phyloP scores from a whole-genome alignment of 306 rosid genomes.

The Echinosophora koreensis region DNA sequence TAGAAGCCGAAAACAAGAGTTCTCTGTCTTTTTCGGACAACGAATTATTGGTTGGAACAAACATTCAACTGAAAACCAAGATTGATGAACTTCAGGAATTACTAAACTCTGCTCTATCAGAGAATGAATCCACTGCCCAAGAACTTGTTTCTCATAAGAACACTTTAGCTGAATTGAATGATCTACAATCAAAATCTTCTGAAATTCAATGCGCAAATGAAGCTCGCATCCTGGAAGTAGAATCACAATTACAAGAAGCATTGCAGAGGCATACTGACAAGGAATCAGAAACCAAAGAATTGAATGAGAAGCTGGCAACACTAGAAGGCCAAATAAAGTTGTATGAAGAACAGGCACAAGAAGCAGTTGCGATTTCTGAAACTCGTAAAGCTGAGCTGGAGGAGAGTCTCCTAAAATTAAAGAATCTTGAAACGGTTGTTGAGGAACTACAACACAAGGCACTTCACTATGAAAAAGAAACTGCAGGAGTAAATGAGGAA shows the following conservation, averaged over 20 bases:
- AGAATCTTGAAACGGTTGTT: slow-evolving; percentile 66
- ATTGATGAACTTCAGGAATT: slow-evolving; percentile 82
- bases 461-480: slow-evolving; percentile 65
- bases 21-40: slow-evolving; percentile 77
- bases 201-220: slow-evolving; percentile 67
- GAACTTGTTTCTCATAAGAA: slow-evolving; percentile 75
- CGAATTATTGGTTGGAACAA: slow-evolving; percentile 77
- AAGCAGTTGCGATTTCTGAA: slow-evolving; percentile 57
- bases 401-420: slow-evolving; percentile 66
- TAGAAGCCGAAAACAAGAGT: slow-evolving; percentile 66
- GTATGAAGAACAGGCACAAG: slow-evolving; percentile 60
- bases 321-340: slow-evolving; percentile 64
- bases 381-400: slow-evolving; percentile 63
- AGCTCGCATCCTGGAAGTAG: slow-evolving; percentile 59
- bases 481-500: slow-evolving; percentile 61
- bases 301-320: slow-evolving; percentile 67
- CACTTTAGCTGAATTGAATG: slow-evolving; percentile 68
- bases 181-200: slow-evolving; percentile 69
- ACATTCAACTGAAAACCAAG: slow-evolving; percentile 78
- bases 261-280: slow-evolving; percentile 60
- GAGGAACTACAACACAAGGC: slow-evolving; percentile 73
- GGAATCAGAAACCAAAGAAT: slow-evolving; percentile 79
- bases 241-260: slow-evolving; percentile 72
- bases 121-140: slow-evolving; percentile 67
- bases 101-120: slow-evolving; percentile 63